Base-by-base conservation (phyloP, 805 yeast genomes). In the Starmerella roubikii region DNA sequence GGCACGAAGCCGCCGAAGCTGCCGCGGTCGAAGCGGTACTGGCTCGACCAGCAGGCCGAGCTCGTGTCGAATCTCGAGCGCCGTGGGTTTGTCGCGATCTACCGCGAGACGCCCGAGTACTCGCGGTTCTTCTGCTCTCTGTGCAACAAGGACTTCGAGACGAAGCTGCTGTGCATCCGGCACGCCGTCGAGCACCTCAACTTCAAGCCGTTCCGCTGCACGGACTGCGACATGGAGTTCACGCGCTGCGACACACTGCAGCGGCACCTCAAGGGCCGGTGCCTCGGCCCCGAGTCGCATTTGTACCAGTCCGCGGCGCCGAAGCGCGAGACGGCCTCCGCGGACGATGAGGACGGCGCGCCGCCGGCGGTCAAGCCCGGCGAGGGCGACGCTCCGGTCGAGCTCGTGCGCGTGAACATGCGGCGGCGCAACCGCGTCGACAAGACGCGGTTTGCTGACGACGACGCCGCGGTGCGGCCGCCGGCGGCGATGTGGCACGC, bases 31-130 rank as follows among this genome's bases (percentile, higher is more conserved):
- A 37, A 41, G 26, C 24, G 44, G 22, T 41, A 41, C 42, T 41
- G 44, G 44, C 35, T 41, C 24, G 44, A 32, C 33, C 44, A 41
- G 36, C 44, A 41, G 34, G 37, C 29, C 13, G 17, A 37, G 28
- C 32, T 41, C 23, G 32, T 37, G 25, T 18, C 21, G 19, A 36
- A 32, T 11, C 30, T 41, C 11, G 36, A 33, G 13, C 12, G 28
- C 15, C 18, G 28, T 18, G 44, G 44, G 19, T 41, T 41, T 21
- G 32, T 16, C 11, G 43, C 34, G 11, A 18, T 35, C 4, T 18
- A 19, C 25, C n/a, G 35, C 15, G 22, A 19, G 23, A 26, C 24
- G 16, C 21, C 21, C 17, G 23, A 18, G 24, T 32, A 22, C 19
- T n/a, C 26, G 27, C 37, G 37, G 19, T 37, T 11, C 23, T 21